Conservation (phyloP, 148 eudicot species). For the Mesembryanthemum crystallinum region DNA sequence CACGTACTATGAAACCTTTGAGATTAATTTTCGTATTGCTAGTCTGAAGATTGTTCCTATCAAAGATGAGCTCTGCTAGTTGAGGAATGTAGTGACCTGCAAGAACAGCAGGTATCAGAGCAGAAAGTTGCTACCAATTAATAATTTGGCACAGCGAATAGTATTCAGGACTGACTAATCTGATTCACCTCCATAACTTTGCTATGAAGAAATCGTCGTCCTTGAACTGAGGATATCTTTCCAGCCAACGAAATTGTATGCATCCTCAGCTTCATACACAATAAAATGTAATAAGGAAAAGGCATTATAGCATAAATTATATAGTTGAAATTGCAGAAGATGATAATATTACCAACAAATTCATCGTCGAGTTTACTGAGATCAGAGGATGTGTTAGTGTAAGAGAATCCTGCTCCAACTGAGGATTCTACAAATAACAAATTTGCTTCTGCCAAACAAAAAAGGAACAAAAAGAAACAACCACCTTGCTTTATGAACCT, state of each 20-base stretch:
- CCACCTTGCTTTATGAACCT: neutral
- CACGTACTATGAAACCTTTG: slow-evolving; percentile 68
- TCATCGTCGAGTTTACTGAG: slow-evolving; percentile 42
- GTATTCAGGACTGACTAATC: neutral
- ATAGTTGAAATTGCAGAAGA: neutral
- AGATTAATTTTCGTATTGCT: slow-evolving; percentile 42
- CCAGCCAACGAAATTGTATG: slow-evolving; percentile 64
- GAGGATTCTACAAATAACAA: slow-evolving; percentile 67
- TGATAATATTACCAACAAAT: slow-evolving; percentile 45
- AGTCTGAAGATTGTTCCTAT: slow-evolving; percentile 40
- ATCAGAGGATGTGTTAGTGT: slow-evolving; percentile 66
- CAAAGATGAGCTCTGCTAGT: slow-evolving; percentile 56
- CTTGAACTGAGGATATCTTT: slow-evolving; percentile 47
- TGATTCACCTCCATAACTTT: slow-evolving; percentile 67
- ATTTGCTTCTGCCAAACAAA: slow-evolving; percentile 51
- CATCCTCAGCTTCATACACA: slow-evolving; percentile 49
- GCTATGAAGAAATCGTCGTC: slow-evolving; percentile 48
- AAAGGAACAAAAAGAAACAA: neutral
- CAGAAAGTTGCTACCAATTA: neutral
- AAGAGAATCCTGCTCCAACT: slow-evolving; percentile 70
- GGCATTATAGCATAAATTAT: neutral
- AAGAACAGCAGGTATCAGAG: neutral
- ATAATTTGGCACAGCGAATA: neutral
- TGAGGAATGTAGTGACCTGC: slow-evolving; percentile 74
- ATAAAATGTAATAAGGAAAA: neutral